Evolutionary conservation across 1,139 yeast genomes (phyloP), one percentile per base, ranked within the genome.

Genomic region (Geotrichum citri-aurantii): DNA sequence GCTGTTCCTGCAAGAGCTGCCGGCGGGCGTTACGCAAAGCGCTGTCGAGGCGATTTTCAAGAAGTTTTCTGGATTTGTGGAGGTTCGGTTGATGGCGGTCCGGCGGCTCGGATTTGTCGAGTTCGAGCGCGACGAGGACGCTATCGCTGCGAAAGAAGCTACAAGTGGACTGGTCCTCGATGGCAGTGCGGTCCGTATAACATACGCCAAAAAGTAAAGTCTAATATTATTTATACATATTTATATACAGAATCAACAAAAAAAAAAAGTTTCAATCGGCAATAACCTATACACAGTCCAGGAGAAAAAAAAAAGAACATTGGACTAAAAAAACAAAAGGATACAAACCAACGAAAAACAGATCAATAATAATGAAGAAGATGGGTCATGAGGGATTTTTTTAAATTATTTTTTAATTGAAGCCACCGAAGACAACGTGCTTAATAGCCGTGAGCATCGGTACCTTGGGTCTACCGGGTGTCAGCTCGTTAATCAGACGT

Each of bases 61-160:
- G 4, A 65, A 72, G 14, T 82, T 73, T 64, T 71, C 75, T 1
- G 95, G 95, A 0, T 86, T 84, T 62, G 73, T 81, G 27, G 88
- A 84, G 62, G 77, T 85, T 1, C 81, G 96, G 57, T 73, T 83
- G 55, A 90, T 93, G 42, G 78, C 80, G 2, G 82, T 84, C 1
- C 79, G 90, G 54, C 80, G 81, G 50, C 81, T 93, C 57, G 95
- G 95, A 7, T 87, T 93, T 71, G 80, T 93, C 12, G 97, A 93
- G 66, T 93, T 85, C 69, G 84, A 81, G 42, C 73, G 76, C 6
- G 85, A 82, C 29, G 71, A 69, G 4, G 75, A 77, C 50, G 85
- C 89, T 0, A 72, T 78, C 0, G 70, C 67, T 1, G 82, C 81
- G 2, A 72, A 76, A 59, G 75, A 77, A 14, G 68, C 76, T 3